Conservation (phyloP, 345 rosid genomes). For the Salix exigua region DNA sequence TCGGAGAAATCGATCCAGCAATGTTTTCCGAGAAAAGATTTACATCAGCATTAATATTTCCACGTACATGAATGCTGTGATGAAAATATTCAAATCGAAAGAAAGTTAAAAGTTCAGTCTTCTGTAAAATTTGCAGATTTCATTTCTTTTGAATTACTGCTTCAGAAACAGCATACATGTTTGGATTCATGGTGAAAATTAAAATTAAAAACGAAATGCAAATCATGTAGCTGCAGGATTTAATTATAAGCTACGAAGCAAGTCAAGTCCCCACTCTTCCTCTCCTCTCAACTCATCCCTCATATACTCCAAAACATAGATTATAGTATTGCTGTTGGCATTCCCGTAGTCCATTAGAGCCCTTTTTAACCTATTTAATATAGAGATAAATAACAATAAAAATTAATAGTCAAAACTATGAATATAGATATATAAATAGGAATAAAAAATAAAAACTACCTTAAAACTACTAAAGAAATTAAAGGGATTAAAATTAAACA, state of each 20-base stretch:
- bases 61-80: not conserved
- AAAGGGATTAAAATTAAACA: no score
- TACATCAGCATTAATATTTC: not conserved
- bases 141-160: not conserved
- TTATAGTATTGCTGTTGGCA: conserved; percentile 78
- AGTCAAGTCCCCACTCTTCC: conserved; percentile 84
- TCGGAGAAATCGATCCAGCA: no score
- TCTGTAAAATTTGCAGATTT: not conserved
- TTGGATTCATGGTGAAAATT: not conserved
- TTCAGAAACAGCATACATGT: not conserved
- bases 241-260: conserved; percentile 66
- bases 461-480: no score
- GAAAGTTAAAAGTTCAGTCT: not conserved
- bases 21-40: not conserved
- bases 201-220: not conserved
- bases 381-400: no score
- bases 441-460: no score
- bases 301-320: conserved; percentile 85
- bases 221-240: not conserved
- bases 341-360: conserved; percentile 85
- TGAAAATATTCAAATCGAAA: not conserved
- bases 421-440: no score
- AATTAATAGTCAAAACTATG: no score
- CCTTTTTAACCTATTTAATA: no score
- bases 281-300: conserved; percentile 62